Conservation (phyloP, 2,329 filamentous ascomycete species). For the Plenodomus biglobosus region DNA sequence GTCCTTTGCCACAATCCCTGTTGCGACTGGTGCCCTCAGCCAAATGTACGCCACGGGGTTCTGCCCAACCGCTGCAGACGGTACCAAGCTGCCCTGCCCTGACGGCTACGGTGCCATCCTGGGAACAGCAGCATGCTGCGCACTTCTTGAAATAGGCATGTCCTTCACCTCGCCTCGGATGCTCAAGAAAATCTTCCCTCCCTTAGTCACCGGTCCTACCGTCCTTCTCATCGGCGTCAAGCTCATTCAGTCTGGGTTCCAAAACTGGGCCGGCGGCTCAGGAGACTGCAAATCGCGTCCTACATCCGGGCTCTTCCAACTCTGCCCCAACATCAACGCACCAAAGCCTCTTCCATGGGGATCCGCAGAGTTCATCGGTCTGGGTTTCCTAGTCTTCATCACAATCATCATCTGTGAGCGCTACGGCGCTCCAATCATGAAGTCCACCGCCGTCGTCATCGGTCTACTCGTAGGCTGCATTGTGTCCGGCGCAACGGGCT, state of each 20-base stretch:
- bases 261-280: slow-evolving; percentile 76
- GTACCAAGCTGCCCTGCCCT: slow-evolving; percentile 71
- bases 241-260: slow-evolving; percentile 70
- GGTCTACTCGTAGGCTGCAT: slow-evolving; percentile 76
- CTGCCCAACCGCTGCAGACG: slow-evolving; percentile 61
- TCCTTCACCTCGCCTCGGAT: slow-evolving; percentile 71
- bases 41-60: slow-evolving; percentile 79
- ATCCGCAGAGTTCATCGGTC: slow-evolving; percentile 72
- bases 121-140: slow-evolving; percentile 59
- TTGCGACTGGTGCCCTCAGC: slow-evolving; percentile 68
- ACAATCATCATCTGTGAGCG: slow-evolving; percentile 80
- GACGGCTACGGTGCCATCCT: slow-evolving; percentile 75
- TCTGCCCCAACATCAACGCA: slow-evolving; percentile 64
- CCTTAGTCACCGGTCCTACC: slow-evolving; percentile 70
- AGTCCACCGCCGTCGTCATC: slow-evolving; percentile 73
- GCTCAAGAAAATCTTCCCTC: slow-evolving; percentile 74
- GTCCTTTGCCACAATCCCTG: slow-evolving; percentile 74
- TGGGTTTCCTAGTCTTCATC: slow-evolving; percentile 78
- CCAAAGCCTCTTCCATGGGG: slow-evolving; percentile 76
- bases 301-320: slow-evolving; percentile 57
- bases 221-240: slow-evolving; percentile 72
- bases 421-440: slow-evolving; percentile 83
- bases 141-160: slow-evolving; percentile 67
- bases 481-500: slow-evolving; percentile 74
- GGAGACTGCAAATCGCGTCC: slow-evolving; percentile 57